phyloP scores from a whole-genome alignment of 768 basidiomycete genomes.

The Mycena leptocephala region DNA sequence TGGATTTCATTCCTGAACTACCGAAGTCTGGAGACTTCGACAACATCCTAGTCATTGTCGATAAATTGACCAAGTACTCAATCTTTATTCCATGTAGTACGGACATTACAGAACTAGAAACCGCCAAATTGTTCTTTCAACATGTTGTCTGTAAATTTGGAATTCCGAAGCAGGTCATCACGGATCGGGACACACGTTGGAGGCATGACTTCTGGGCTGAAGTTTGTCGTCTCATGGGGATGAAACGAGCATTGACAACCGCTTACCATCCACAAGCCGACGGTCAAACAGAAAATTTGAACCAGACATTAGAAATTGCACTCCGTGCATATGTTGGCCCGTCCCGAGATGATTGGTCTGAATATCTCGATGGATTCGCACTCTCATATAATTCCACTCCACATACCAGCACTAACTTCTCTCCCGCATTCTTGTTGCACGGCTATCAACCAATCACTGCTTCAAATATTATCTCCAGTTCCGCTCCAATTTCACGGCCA shows the following conservation, averaged over 20 bases:
- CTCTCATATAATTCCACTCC: background rate
- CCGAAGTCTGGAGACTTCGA: background rate
- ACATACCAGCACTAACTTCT: background rate
- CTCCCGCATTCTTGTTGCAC: background rate
- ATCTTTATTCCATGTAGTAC: background rate
- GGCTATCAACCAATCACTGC: background rate
- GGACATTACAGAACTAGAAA: background rate
- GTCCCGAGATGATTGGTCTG: background rate
- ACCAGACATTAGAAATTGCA: background rate
- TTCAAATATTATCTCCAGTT: background rate
- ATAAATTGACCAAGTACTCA: background rate
- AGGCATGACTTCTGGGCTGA: background rate
- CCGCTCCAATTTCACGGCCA: too few species aligned
- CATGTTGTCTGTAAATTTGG: background rate
- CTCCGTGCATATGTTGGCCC: background rate
- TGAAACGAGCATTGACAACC: background rate
- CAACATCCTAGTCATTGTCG: background rate
- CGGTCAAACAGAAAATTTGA: background rate
- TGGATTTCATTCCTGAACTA: background rate
- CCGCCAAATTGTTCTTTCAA: background rate
- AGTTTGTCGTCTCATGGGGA: background rate
- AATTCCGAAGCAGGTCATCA: background rate
- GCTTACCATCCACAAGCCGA: conserved; percentile 9
- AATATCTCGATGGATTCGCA: background rate
- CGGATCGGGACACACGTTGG: background rate